Evolutionary conservation across 768 basidiomycete species (phyloP).

Genomic region (Leucocoprinus birnbaumii): DNA sequence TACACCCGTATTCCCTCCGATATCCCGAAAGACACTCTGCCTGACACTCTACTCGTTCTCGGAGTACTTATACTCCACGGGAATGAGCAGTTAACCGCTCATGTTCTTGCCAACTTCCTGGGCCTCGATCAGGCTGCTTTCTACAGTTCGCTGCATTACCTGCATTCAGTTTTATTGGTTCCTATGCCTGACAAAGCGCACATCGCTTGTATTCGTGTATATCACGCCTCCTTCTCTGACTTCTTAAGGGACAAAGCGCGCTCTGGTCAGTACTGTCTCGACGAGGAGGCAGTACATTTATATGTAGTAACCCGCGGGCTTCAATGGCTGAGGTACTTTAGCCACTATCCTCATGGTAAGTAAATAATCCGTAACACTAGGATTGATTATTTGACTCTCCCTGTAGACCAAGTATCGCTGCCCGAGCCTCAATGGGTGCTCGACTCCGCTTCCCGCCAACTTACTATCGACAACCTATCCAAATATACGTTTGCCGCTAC

Average conservation of each 20-base stretch:
- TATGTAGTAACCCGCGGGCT: slow-evolving; percentile 1
- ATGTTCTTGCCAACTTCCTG: not conserved
- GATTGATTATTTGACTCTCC: no score
- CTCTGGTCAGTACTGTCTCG: not conserved
- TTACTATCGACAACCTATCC: no score
- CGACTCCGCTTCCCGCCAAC: no score
- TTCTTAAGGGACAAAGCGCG: not conserved
- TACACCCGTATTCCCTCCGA: not conserved
- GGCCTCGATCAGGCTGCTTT: not conserved
- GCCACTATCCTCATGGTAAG: no score
- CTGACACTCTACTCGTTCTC: not conserved
- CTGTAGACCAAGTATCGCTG: no score
- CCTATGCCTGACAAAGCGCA: not conserved
- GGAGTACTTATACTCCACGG: not conserved
- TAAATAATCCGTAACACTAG: no score
- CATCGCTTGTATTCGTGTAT: not conserved
- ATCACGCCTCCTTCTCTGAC: not conserved
- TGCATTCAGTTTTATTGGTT: not conserved
- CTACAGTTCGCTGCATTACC: not conserved
- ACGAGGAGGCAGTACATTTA: not conserved
- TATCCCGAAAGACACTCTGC: not conserved
- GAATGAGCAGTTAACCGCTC: not conserved
- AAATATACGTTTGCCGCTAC: no score
- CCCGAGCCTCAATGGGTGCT: no score
- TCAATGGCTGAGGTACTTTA: not conserved